Conservation (phyloP, 2,329 filamentous ascomycete species). For the Colletotrichum sp. region DNA sequence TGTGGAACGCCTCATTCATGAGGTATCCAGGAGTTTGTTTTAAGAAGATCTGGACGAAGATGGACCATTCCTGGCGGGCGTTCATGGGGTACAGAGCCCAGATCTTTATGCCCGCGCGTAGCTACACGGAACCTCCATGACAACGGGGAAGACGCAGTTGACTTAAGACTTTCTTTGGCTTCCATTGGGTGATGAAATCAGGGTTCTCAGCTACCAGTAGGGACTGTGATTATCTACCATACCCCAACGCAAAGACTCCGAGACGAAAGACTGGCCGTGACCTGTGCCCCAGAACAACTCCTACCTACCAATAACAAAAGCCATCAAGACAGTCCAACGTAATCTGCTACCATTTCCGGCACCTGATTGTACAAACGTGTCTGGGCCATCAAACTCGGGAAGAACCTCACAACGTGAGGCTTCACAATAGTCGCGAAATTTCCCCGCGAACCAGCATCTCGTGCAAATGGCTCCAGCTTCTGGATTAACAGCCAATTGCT, state of each 20-base stretch:
- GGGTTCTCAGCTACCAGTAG: not conserved
- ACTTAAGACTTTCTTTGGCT: not conserved
- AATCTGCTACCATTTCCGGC: not conserved
- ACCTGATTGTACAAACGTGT: not conserved
- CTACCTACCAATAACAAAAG: not conserved
- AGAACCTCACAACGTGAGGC: not conserved
- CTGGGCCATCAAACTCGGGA: not conserved
- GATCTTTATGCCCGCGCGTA: not conserved
- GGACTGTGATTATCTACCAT: not conserved
- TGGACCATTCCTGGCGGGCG: not conserved
- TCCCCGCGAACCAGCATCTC: not conserved
- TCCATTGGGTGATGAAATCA: not conserved
- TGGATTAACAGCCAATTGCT: not conserved
- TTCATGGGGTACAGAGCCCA: not conserved
- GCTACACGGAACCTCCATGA: not conserved
- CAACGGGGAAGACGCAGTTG: accelerated
- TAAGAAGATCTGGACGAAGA: not conserved
- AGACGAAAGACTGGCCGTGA: not conserved
- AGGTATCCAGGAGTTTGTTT: not conserved
- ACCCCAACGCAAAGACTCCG: not conserved
- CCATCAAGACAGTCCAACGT: not conserved
- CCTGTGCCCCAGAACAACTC: not conserved
- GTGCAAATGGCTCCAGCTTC: not conserved
- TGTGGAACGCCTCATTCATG: not conserved
- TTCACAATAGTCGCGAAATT: not conserved